phyloP scores from a whole-genome alignment of 2,329 filamentous ascomycete genomes.

The Zymoseptoria pseudotritici region DNA sequence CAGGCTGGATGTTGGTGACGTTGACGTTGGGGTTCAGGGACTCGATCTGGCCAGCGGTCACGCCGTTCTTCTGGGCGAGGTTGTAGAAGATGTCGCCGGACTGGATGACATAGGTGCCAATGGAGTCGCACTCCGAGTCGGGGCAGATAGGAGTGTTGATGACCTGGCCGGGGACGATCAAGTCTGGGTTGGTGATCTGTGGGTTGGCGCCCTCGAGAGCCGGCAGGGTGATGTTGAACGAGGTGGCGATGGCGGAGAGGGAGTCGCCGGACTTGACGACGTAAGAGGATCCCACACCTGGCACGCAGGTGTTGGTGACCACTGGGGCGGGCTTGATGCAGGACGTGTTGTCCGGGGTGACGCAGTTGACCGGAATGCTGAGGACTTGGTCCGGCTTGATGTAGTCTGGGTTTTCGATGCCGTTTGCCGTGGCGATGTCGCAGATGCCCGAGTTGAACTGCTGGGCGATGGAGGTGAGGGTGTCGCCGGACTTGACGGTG shows the following conservation, averaged over 20 bases:
- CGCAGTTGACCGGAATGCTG: constrained; percentile 23
- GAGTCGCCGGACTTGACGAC: constrained; percentile 17
- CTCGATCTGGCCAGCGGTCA: constrained; percentile 20
- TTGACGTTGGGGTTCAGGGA: constrained; percentile 18
- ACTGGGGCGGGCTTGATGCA: constrained; percentile 9
- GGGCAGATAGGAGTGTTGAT: constrained; percentile 23
- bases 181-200: constrained; percentile 17
- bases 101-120: constrained; percentile 19
- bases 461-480: constrained; percentile 16
- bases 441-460: constrained; percentile 20
- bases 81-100: constrained; percentile 20
- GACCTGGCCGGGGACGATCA: constrained; percentile 16
- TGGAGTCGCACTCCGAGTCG: constrained; percentile 11
- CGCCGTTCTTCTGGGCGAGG: constrained; percentile 14
- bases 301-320: constrained; percentile 18
- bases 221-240: constrained; percentile 22
- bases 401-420: constrained; percentile 29
- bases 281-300: constrained; percentile 19
- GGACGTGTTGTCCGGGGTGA: constrained; percentile 18
- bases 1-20: constrained; percentile 11
- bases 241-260: constrained; percentile 15
- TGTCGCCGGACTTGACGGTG: constrained; percentile 16
- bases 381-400: constrained; percentile 25
- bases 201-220: constrained; percentile 18
- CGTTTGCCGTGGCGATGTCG: constrained; percentile 22